Evolutionary conservation across 768 basidiomycete genomes (phyloP).

Genomic region (Infundibulicybe gibba): DNA sequence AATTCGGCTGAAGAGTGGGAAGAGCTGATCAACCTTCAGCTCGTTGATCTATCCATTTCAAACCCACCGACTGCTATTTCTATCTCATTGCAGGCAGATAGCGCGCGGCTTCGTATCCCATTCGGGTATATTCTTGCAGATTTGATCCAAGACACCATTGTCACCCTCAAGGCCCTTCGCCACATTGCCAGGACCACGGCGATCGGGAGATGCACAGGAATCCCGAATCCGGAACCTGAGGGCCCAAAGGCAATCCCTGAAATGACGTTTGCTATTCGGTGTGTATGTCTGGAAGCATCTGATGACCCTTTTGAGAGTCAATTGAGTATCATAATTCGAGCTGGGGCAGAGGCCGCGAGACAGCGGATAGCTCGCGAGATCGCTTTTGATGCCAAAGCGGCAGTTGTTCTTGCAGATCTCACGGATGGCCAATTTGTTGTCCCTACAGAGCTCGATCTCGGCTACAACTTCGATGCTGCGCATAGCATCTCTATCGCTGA

Average conservation of each 20-base stretch:
- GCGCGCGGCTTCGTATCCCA: slow-evolving; percentile 75
- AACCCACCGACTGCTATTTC: slow-evolving; percentile 25
- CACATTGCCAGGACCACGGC: slow-evolving; percentile 61
- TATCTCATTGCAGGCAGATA: slow-evolving; percentile 56
- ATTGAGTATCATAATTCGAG: slow-evolving; percentile 69
- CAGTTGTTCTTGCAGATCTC: slow-evolving; percentile 51
- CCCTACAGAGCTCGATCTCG: slow-evolving; percentile 28
- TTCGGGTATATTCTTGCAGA: slow-evolving; percentile 73
- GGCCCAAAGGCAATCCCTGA: slow-evolving; percentile 68
- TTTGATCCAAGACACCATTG: slow-evolving; percentile 64
- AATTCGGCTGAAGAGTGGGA: slow-evolving; percentile 57
- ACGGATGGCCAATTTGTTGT: slow-evolving; percentile 19
- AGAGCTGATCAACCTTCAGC: slow-evolving; percentile 61
- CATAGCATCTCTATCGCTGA: slow-evolving; percentile 71
- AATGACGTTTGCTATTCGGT: slow-evolving; percentile 53
- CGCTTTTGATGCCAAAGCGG: slow-evolving; percentile 77
- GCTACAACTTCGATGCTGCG: slow-evolving; percentile 59
- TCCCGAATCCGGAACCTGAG: slow-evolving; percentile 67
- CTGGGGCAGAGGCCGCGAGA: slow-evolving; percentile 68
- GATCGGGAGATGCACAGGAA: slow-evolving; percentile 45
- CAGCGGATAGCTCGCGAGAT: slow-evolving; percentile 72
- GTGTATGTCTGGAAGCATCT: slow-evolving; percentile 69
- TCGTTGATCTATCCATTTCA: slow-evolving; percentile 39
- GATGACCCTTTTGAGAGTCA: slow-evolving; percentile 84
- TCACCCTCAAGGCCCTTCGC: slow-evolving; percentile 69